These are phyloP conservation scores for Isoetes taiwanensis DNA, from an alignment of 75 land plant species.

Conservation along the genomic window DNA sequence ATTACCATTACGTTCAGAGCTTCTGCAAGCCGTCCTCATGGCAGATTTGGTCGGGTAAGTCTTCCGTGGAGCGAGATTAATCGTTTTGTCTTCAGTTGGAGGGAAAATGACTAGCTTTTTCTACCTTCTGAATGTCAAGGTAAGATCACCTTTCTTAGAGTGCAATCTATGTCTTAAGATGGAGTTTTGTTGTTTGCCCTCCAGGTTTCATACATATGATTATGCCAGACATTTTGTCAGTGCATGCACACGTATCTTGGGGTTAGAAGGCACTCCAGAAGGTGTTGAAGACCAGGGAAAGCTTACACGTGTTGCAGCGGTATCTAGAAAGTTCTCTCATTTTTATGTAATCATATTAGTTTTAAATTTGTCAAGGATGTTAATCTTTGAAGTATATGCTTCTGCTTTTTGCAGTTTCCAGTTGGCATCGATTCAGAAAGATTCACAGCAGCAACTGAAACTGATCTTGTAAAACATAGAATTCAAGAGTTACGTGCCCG, in stretches of 20 bases:
- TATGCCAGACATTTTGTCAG: slow-evolving; percentile 99
- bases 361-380: neutral
- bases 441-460: slow-evolving; percentile 69
- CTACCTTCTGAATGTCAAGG: neutral
- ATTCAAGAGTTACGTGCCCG: slow-evolving; percentile 56
- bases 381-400: neutral
- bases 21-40: slow-evolving; percentile 77
- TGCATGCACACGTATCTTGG: slow-evolving; percentile 98
- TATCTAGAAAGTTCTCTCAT: slow-evolving; percentile 12
- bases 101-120: neutral
- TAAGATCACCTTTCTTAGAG: neutral
- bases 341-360: neutral
- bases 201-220: slow-evolving; percentile 95
- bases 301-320: slow-evolving; percentile 96
- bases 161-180: neutral
- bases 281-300: slow-evolving; percentile 96
- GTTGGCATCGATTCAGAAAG: slow-evolving; percentile 93
- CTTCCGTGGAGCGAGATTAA: too few species aligned
- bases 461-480: slow-evolving; percentile 56
- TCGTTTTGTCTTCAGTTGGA: neutral
- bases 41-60: slow-evolving; percentile 97
- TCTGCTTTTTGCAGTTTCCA: slow-evolving; percentile 57
- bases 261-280: slow-evolving; percentile 96
- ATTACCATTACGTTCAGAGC: slow-evolving; percentile 78
- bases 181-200: slow-evolving; percentile 10